Evolutionary conservation across 768 basidiomycete genomes (phyloP).

Genomic region (Candolleomyces efflorescens): DNA sequence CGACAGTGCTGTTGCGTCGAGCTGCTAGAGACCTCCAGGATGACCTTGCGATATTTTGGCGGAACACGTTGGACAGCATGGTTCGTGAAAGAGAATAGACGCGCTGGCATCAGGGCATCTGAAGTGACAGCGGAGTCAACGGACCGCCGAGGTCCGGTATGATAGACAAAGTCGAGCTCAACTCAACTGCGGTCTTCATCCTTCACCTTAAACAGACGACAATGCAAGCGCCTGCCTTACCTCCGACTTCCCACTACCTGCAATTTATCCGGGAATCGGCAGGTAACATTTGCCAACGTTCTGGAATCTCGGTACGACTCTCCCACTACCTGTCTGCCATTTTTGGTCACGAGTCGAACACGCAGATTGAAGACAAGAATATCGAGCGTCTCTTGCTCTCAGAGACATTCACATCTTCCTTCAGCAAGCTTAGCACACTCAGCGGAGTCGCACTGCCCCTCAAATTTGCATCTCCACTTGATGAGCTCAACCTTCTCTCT

Average conservation of each 20-base stretch:
- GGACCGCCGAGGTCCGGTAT: too few relatives aligned
- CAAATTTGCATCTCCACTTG: conserved; percentile 64
- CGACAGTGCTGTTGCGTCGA: conserved; percentile 1
- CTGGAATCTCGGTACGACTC: conserved; percentile 49
- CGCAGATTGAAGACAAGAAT: conserved; percentile 52
- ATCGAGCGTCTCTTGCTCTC: conserved; percentile 64
- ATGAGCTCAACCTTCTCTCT: conserved; percentile 81
- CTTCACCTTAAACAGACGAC: neutral
- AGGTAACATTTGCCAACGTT: conserved; percentile 37
- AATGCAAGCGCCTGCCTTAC: conserved; percentile 26
- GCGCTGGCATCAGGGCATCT: neutral
- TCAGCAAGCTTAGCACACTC: conserved; percentile 51
- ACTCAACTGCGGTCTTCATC: neutral
- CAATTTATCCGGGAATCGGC: conserved; percentile 52
- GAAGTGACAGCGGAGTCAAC: neutral
- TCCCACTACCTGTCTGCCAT: neutral
- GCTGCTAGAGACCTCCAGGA: neutral
- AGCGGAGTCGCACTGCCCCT: conserved; percentile 79
- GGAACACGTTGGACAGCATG: neutral
- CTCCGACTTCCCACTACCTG: conserved; percentile 45
- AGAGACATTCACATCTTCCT: conserved; percentile 57
- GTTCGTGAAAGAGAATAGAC: neutral
- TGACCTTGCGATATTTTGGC: neutral
- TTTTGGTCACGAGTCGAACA: neutral
- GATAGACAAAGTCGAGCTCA: conserved; percentile 19